Evolutionary conservation across 306 rosid genomes (phyloP).

Genomic region (Oemleria cerasiformis): DNA sequence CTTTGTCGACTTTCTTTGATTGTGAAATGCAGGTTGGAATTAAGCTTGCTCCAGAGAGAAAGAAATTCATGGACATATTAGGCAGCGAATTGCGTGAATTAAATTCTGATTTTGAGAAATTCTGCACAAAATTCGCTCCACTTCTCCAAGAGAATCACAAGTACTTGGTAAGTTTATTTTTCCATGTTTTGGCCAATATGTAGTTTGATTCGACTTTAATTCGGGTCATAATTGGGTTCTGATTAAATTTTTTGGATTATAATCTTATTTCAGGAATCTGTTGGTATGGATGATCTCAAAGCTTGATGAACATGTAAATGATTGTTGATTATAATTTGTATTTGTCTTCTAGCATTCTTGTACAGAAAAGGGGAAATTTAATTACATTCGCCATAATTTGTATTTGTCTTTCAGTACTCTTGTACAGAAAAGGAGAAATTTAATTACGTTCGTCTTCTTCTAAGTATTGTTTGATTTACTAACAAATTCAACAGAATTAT

Average conservation of each 20-base stretch:
- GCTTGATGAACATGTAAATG: slow-evolving; percentile 13
- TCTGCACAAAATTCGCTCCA: slow-evolving; percentile 46
- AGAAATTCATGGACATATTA: slow-evolving; percentile 67
- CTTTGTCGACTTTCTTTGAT: not conserved
- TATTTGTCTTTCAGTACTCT: not conserved
- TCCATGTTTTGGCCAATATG: not conserved
- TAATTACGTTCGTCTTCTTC: not conserved
- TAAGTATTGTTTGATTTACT: not conserved
- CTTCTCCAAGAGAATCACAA: slow-evolving; percentile 59
- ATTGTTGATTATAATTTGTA: not conserved
- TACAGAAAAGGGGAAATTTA: not conserved
- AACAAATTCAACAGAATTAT: too few species aligned
- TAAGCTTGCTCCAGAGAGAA: slow-evolving; percentile 74
- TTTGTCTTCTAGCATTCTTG: not conserved
- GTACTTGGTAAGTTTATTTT: slow-evolving; percentile 43
- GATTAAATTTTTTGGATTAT: not conserved
- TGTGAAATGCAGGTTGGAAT: slow-evolving; percentile 47
- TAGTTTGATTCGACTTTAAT: not conserved
- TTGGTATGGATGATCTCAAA: slow-evolving; percentile 22
- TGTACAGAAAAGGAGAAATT: not conserved
- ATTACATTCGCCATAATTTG: not conserved
- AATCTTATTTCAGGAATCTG: slow-evolving; percentile 15
- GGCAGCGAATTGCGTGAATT: slow-evolving; percentile 45
- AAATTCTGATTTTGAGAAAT: slow-evolving; percentile 45
- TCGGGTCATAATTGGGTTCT: not conserved